Percentiles rank a stretch among this genome's conserved stretches.
Evolutionary conservation across 768 basidiomycete genomes (phyloP).

Genomic region (Lentinula boryana): DNA sequence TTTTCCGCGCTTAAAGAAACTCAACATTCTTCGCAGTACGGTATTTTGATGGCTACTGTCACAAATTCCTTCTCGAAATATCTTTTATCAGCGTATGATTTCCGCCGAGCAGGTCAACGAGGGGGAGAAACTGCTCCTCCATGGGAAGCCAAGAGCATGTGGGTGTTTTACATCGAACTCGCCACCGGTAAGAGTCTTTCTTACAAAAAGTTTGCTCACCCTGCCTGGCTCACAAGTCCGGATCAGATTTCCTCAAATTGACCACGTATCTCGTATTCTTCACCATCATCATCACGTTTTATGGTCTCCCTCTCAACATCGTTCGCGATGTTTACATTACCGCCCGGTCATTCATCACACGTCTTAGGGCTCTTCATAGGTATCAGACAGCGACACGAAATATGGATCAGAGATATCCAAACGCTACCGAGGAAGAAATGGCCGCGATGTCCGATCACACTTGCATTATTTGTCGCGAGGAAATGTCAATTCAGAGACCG

Average conservation of each 20-base stretch:
- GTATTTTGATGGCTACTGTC: constrained; percentile 79
- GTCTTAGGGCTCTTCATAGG: constrained; percentile 81
- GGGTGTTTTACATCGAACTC: constrained; percentile 91
- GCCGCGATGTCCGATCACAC: constrained; percentile 78
- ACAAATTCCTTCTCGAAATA: constrained; percentile 81
- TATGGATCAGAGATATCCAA: constrained; percentile 94
- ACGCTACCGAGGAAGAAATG: constrained; percentile 85
- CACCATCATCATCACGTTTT: constrained; percentile 87
- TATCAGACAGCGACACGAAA: constrained; percentile 93
- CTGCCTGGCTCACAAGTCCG: constrained; percentile 2
- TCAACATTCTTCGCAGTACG: constrained; percentile 50
- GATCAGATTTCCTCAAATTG: constrained; percentile 86
- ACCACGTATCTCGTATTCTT: constrained; percentile 92
- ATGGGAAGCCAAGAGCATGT: constrained; percentile 99
- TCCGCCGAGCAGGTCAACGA: constrained; percentile 67
- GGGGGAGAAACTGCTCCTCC: constrained; percentile 83
- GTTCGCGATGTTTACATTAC: constrained; percentile 97
- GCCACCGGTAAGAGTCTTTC: constrained; percentile 60
- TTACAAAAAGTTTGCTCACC: not conserved
- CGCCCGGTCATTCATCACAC: constrained; percentile 83
- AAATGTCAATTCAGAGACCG: constrained; percentile 57
- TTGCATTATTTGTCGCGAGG: constrained; percentile 98
- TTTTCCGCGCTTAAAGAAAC: not conserved
- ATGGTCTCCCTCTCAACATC: constrained; percentile 94
- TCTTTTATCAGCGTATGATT: constrained; percentile 71